Evolutionary conservation across 2,329 filamentous ascomycete species (phyloP), one percentile per base, ranked within the genome.

Genomic region (Sporothrix schenckii): DNA sequence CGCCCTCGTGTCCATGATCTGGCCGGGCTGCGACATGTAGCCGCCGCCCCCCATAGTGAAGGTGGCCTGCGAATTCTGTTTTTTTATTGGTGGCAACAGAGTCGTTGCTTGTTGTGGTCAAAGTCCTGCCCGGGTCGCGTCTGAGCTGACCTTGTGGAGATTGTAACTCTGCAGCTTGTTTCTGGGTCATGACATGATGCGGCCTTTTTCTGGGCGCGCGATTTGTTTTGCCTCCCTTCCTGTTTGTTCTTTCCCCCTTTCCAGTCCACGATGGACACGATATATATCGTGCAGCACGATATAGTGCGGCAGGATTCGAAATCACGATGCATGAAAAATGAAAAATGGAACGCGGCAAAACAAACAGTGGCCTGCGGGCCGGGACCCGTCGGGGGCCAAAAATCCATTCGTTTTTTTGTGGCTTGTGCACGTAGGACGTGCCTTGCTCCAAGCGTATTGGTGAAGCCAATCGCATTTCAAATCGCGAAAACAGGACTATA

Each of bases 351-450:
- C 27, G 47, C 49, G 44, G 63, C 63, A 47, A 52, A 49, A 52
- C 24, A 63, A 47, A 39, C 39, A 63, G 6, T 7, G 58, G 58
- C 58, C 60, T 44, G 41, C 60, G 61, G 61, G 61, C 24, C 61
- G 61, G 21, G 47, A 50, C 27, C 44, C 44, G 65, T 21, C 49
- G 63, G 63, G 63, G 63, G 47, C 63, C 63, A 66, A 66, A 66
- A 54, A 66, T 41, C 65, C 65, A 34, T 2, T 7, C 7, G 34
- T 50, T 65, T 49, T 49, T 47, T 61, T 6, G 10, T 21, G 14
- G 39, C 56, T 16, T 21, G 34, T 21, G 34, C 34, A 34, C 34
- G 34, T 9, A 34, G 34, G 34, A 34, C 34, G 7, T 7, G 34
- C 34, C 34, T 34, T 34, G 2, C 34, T 34, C 6, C 34, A 34